A percentile compares a stretch with the other conserved stretches of the same genome.
phyloP scores from a whole-genome alignment of 495 filamentous ascomycete species.

The Zalerion maritima region DNA sequence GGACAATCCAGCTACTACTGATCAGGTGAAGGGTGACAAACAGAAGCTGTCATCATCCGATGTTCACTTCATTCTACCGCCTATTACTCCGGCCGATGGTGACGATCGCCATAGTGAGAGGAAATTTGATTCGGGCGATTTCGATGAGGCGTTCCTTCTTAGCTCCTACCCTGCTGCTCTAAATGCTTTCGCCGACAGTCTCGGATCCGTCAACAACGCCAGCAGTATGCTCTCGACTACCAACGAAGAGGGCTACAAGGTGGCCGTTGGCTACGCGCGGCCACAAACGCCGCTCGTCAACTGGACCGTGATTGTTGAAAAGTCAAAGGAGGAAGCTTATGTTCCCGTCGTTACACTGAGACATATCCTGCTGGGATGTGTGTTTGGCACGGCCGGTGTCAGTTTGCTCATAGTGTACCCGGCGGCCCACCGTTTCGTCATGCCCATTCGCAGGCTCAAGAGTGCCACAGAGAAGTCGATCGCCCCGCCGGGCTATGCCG shows the following conservation, averaged over 20 bases:
- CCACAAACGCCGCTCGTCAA: conserved; percentile 48
- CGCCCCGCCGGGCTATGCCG: conserved; percentile 43
- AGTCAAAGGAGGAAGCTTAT: conserved; percentile 56
- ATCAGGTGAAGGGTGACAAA: conserved; percentile 14
- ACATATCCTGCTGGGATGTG: conserved; percentile 65
- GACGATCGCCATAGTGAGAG: conserved; percentile 32
- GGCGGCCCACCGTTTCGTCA: conserved; percentile 62
- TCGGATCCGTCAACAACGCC: conserved; percentile 38
- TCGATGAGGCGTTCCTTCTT: conserved; percentile 40
- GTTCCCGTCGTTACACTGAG: conserved; percentile 57
- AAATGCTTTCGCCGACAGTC: conserved; percentile 33
- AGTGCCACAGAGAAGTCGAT: conserved; percentile 67
- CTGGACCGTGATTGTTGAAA: conserved; percentile 73
- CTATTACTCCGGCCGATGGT: conserved; percentile 18
- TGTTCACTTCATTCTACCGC: conserved; percentile 33
- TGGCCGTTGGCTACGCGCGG: conserved; percentile 60
- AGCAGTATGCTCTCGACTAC: conserved; percentile 47
- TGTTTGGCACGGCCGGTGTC: conserved; percentile 65
- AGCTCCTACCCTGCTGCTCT: conserved; percentile 40
- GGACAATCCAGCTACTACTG: conserved; percentile 19
- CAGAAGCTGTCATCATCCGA: conserved; percentile 1
- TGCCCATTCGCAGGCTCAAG: conserved; percentile 64
- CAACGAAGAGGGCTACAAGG: conserved; percentile 49
- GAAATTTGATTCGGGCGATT: conserved; percentile 22
- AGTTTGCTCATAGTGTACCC: conserved; percentile 56